phyloP scores from a whole-genome alignment of 305 asterid species.

The Ruellia speciosa region DNA sequence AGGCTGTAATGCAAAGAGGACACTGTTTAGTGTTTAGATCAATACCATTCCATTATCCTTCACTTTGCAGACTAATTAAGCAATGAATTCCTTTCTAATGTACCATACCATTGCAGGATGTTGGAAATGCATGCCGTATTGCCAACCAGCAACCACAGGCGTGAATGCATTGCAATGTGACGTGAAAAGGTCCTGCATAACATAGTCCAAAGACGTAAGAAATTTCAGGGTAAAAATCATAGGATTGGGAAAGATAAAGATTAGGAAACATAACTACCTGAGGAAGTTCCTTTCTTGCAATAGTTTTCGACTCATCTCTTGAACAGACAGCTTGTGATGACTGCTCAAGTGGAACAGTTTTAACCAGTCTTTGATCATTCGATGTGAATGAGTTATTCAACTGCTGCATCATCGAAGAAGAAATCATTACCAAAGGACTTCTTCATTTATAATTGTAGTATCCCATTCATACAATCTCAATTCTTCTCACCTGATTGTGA shows the following conservation, averaged over 20 bases:
- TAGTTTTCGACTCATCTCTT: conserved; percentile 29
- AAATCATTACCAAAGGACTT: conserved; percentile 19
- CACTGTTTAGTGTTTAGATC: not conserved
- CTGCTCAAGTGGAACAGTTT: conserved; percentile 29
- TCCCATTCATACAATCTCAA: not conserved
- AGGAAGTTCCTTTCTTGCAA: conserved; percentile 68
- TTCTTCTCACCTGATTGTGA: conserved; percentile 31
- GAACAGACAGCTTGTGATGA: conserved; percentile 30
- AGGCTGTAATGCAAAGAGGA: conserved; percentile 32
- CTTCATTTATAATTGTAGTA: too few relatives aligned
- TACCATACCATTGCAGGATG: conserved; percentile 42
- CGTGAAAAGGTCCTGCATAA: conserved; percentile 61
- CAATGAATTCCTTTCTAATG: conserved; percentile 6
- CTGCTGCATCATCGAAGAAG: conserved; percentile 31
- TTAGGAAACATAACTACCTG: too few relatives aligned
- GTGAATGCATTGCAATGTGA: conserved; percentile 34
- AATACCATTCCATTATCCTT: not conserved
- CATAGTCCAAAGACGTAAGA: not conserved
- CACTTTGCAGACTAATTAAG: conserved; percentile 3
- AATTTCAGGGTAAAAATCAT: not conserved
- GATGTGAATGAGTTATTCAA: conserved; percentile 23
- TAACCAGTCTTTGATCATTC: conserved; percentile 24
- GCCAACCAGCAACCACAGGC: conserved; percentile 49
- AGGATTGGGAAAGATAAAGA: conserved; percentile 2
- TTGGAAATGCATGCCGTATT: conserved; percentile 46